Percentiles rank a stretch among this genome's conserved stretches.
phyloP scores from a whole-genome alignment of 1,284 basidiomycete species.

The Afroboletus lepidellus region DNA sequence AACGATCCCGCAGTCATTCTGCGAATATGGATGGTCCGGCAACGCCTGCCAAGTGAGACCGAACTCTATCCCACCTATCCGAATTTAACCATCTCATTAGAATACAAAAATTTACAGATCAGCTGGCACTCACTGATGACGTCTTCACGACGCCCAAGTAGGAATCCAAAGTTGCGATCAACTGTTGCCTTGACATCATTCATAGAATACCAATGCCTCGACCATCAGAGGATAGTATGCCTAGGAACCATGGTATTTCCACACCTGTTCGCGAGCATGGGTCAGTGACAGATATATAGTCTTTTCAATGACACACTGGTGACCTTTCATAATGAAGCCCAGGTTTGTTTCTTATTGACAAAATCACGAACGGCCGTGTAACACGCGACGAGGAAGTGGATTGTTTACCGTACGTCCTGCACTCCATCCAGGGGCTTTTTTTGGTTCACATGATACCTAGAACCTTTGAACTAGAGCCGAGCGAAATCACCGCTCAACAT shows the following conservation, averaged over 20 bases:
- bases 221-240: not conserved
- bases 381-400: slow-evolving; percentile 16
- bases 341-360: not conserved
- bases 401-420: slow-evolving; percentile 20
- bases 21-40: slow-evolving; percentile 1
- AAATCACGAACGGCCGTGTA: not conserved
- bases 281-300: slow-evolving; percentile 15
- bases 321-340: slow-evolving; percentile 7
- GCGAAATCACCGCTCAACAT: not conserved
- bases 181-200: not conserved
- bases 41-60: slow-evolving; percentile 23
- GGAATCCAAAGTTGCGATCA: not conserved
- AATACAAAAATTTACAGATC: slow-evolving; percentile 4
- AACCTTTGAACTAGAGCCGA: slow-evolving; percentile 20
- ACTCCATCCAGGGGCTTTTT: not conserved
- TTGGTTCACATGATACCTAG: slow-evolving; percentile 11
- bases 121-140: slow-evolving; percentile 5
- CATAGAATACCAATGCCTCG: slow-evolving; percentile 1
- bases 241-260: not conserved
- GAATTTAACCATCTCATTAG: slow-evolving; percentile 4
- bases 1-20: slow-evolving; percentile 23
- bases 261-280: not conserved
- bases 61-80: not conserved
- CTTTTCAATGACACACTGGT: not conserved
- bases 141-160: slow-evolving; percentile 15